A percentile compares a stretch with the other conserved stretches of the same genome.
Conservation (phyloP, 1,284 basidiomycete genomes). For the Fomes fomentarius region DNA sequence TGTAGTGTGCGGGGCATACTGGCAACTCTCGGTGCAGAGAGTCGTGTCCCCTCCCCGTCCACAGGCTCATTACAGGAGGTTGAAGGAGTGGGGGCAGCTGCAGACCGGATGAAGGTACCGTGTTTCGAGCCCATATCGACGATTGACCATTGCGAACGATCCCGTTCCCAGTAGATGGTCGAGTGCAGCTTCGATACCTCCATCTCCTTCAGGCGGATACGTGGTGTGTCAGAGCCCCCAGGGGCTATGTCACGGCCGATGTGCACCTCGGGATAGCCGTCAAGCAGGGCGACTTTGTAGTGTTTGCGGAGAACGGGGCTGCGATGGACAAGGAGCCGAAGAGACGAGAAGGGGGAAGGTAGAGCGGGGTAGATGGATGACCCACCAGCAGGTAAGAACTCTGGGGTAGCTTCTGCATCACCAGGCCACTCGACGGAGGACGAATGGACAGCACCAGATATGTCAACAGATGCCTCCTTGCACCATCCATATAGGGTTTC, state of each 20-base stretch:
- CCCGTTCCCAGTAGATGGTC: conserved; percentile 69
- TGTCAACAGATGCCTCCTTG: conserved; percentile 18
- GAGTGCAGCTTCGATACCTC: conserved; percentile 80
- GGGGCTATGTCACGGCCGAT: conserved; percentile 68
- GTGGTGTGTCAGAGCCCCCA: conserved; percentile 52
- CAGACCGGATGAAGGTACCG: conserved; percentile 62
- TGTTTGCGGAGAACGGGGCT: conserved; percentile 54
- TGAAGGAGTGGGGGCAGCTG: conserved; percentile 6
- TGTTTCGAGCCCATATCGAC: conserved; percentile 86
- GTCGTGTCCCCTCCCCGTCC: conserved; percentile 43
- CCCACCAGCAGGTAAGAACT: neutral
- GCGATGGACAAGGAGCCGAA: conserved; percentile 60
- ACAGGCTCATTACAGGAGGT: neutral
- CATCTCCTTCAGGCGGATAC: conserved; percentile 79
- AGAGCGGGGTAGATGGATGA: neutral
- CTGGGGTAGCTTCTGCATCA: conserved; percentile 23
- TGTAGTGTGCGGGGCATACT: conserved; percentile 64
- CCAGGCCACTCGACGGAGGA: conserved; percentile 62
- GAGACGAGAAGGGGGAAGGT: conserved; percentile 27
- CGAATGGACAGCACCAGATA: conserved; percentile 41
- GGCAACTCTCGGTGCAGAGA: conserved; percentile 65
- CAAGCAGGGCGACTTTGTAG: conserved; percentile 59
- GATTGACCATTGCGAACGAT: conserved; percentile 60
- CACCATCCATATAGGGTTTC: neutral
- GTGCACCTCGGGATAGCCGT: conserved; percentile 65